These are phyloP conservation scores for Pyrenophora graminea DNA, from an alignment of 2,329 filamentous ascomycete species.

Conservation along the genomic window DNA sequence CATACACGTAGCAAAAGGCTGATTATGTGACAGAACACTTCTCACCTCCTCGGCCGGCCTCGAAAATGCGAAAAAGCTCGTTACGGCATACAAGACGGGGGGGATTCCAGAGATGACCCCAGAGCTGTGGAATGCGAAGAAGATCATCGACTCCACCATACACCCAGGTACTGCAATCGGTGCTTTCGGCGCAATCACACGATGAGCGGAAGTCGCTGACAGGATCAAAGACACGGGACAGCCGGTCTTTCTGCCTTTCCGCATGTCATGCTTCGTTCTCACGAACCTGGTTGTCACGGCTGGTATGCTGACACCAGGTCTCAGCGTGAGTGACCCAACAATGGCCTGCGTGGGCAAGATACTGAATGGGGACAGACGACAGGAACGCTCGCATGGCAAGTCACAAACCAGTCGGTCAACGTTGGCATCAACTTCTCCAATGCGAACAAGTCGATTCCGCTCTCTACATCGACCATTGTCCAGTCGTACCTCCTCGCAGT, in stretches of 20 bases:
- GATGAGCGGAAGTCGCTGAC: conserved; percentile 15
- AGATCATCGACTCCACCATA: conserved; percentile 92
- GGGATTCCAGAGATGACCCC: conserved; percentile 79
- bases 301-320: conserved; percentile 92
- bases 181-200: background rate
- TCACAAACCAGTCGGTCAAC: conserved; percentile 96
- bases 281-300: conserved; percentile 94
- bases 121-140: conserved; percentile 93
- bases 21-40: conserved; percentile 69
- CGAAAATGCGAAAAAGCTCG: conserved; percentile 80
- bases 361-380: conserved; percentile 61
- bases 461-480: conserved; percentile 77
- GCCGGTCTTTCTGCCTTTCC: conserved; percentile 90
- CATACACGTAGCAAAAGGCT: conserved; percentile 9
- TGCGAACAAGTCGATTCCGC: conserved; percentile 93
- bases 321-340: conserved; percentile 60
- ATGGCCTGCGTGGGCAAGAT: conserved; percentile 1
- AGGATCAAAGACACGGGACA: conserved; percentile 76
- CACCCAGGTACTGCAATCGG: conserved; percentile 73
- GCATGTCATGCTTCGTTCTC: conserved; percentile 94
- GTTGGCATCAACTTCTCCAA: conserved; percentile 98
- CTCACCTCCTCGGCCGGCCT: conserved; percentile 78
- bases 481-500: conserved; percentile 93
- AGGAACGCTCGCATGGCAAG: conserved; percentile 91
- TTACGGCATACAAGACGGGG: conserved; percentile 86